phyloP scores from a whole-genome alignment of 176 grass and related monocot species.

The Aegilops sharonensis region DNA sequence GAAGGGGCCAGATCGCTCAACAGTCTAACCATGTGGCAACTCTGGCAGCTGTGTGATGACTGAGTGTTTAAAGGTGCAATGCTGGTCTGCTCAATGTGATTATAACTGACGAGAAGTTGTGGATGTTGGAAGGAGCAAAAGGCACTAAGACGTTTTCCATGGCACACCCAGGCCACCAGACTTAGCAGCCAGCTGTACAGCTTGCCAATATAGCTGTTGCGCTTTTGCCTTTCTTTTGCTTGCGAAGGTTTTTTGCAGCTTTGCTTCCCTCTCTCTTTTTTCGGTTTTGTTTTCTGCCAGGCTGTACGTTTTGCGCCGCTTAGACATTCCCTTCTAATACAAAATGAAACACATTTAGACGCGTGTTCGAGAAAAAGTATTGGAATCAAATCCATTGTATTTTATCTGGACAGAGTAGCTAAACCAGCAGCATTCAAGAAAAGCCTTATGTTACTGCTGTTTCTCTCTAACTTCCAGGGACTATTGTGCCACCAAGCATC shows the following conservation, averaged over 20 bases:
- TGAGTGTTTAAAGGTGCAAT: not conserved
- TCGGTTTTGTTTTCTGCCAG: not conserved
- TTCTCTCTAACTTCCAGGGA: not conserved
- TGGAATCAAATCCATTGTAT: slow-evolving; percentile 2
- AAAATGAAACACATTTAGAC: not conserved
- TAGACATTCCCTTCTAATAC: not conserved
- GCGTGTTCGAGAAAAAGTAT: not conserved
- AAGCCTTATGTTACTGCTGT: not conserved
- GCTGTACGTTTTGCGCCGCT: not conserved
- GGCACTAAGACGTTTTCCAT: not conserved
- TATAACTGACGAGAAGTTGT: not conserved
- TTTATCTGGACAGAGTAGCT: slow-evolving; percentile 4
- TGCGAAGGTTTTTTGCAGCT: not conserved
- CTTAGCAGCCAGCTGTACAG: not conserved
- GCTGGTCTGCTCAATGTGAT: not conserved
- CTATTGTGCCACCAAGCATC: not conserved
- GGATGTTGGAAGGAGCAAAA: not conserved
- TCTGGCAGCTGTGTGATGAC: not conserved
- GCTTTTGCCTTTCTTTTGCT: not conserved
- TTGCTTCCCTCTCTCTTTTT: not conserved
- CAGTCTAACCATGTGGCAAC: not conserved
- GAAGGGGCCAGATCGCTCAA: not conserved
- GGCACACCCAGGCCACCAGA: not conserved
- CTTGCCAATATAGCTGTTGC: not conserved
- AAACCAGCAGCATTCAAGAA: not conserved